Evolutionary conservation across 2,329 filamentous ascomycete species (phyloP).

Genomic region (Sordariomycetes sp.): DNA sequence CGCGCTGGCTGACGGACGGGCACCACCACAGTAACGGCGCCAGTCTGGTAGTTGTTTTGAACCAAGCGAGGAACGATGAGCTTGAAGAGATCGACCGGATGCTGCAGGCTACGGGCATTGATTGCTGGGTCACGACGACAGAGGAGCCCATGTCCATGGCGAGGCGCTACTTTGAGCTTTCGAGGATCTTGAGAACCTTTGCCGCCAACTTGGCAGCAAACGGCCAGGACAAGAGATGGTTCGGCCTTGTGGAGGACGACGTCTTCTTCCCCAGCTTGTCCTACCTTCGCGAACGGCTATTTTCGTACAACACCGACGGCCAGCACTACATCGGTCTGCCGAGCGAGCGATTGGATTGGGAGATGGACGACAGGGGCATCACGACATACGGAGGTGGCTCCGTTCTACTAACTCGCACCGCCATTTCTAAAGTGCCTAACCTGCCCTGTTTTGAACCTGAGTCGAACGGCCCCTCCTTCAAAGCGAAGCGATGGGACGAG

Average conservation of each 20-base stretch:
- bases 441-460: slow-evolving; percentile 25
- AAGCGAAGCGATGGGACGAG: slow-evolving; percentile 27
- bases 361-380: slow-evolving; percentile 20
- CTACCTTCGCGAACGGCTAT: slow-evolving; percentile 26
- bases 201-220: slow-evolving; percentile 21
- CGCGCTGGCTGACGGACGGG: slow-evolving; percentile 34
- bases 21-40: slow-evolving; percentile 31
- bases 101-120: slow-evolving; percentile 26
- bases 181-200: slow-evolving; percentile 21
- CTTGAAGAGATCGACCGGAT: slow-evolving; percentile 16
- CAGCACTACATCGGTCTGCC: slow-evolving; percentile 33
- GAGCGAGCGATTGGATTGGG: slow-evolving; percentile 33
- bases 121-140: slow-evolving; percentile 23
- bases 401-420: slow-evolving; percentile 27
- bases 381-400: slow-evolving; percentile 35
- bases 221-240: slow-evolving; percentile 28
- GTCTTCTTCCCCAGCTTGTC: slow-evolving; percentile 34
- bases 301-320: slow-evolving; percentile 18
- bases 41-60: slow-evolving; percentile 29
- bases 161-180: slow-evolving; percentile 27
- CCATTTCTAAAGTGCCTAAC: slow-evolving; percentile 21
- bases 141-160: slow-evolving; percentile 20
- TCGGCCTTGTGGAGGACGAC: slow-evolving; percentile 34
- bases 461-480: slow-evolving; percentile 7
- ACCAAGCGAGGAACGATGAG: slow-evolving; percentile 24